Evolutionary conservation across 2,329 filamentous ascomycete species (phyloP).

Genomic region (Penicillium sp.): DNA sequence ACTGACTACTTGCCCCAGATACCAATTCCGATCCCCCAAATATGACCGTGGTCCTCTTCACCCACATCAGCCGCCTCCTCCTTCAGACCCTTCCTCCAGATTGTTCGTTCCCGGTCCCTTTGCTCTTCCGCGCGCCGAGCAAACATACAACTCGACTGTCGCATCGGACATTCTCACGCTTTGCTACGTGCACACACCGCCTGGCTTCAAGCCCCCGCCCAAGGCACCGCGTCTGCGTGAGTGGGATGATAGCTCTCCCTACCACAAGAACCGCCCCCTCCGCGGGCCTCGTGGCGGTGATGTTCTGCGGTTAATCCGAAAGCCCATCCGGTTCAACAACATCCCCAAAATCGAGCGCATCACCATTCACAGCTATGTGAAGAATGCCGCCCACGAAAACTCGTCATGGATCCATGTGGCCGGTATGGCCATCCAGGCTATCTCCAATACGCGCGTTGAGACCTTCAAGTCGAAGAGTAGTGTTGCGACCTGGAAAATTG

Average conservation of each 20-base stretch:
- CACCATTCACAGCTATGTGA: conserved; percentile 71
- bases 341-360: conserved; percentile 77
- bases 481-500: conserved; percentile 71
- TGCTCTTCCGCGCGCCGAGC: conserved; percentile 75
- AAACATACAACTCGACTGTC: conserved; percentile 84
- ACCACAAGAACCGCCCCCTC: conserved; percentile 84
- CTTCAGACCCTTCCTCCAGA: conserved; percentile 81
- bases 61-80: conserved; percentile 81
- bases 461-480: conserved; percentile 66
- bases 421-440: conserved; percentile 76
- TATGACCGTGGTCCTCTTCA: conserved; percentile 92
- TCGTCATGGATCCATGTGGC: conserved; percentile 74
- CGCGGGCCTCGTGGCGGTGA: conserved; percentile 78
- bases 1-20: conserved; percentile 53
- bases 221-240: conserved; percentile 65
- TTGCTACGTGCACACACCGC: conserved; percentile 78
- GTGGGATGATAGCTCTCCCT: conserved; percentile 89
- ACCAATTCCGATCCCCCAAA: conserved; percentile 90
- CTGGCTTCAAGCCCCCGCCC: conserved; percentile 60
- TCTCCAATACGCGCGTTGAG: conserved; percentile 69
- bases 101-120: conserved; percentile 89
- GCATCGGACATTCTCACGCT: conserved; percentile 84
- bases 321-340: conserved; percentile 70
- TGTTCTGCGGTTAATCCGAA: conserved; percentile 47
- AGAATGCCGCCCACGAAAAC: conserved; percentile 63